A percentile compares a stretch with the other conserved stretches of the same genome.
These are phyloP conservation scores for Musa balbisiana DNA, from an alignment of 202 grass and related monocot genomes.

Conservation along the genomic window DNA sequence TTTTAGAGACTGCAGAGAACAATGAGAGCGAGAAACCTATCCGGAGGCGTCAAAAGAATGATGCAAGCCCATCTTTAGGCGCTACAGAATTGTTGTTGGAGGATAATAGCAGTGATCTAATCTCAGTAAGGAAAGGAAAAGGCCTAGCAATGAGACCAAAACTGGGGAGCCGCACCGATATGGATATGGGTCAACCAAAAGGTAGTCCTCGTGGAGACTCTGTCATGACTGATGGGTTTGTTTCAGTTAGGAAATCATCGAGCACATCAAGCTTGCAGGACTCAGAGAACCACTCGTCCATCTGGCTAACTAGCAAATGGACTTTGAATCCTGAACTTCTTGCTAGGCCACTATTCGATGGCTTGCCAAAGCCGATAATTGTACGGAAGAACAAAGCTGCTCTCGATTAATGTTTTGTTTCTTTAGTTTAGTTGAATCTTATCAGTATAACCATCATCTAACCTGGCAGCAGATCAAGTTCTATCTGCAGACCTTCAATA, in stretches of 20 bases:
- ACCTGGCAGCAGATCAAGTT: neutral
- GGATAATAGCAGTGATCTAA: conserved; percentile 35
- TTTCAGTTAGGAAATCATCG: conserved; percentile 67
- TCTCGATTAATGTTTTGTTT: neutral
- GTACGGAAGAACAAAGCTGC: conserved; percentile 11
- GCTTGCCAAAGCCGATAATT: conserved; percentile 14
- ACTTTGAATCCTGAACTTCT: conserved; percentile 13
- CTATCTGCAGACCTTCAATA: neutral
- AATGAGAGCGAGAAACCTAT: conserved; percentile 27
- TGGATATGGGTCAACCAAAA: conserved; percentile 48
- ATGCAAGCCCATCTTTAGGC: conserved; percentile 4
- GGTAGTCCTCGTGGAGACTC: conserved; percentile 37
- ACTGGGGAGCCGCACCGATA: conserved; percentile 35
- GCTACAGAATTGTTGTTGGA: conserved; percentile 36
- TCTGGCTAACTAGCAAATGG: conserved; percentile 19
- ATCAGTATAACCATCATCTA: neutral
- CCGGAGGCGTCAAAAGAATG: conserved; percentile 34
- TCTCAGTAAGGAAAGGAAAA: conserved; percentile 47
- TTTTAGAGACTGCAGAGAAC: conserved; percentile 16
- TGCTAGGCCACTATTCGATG: conserved; percentile 21
- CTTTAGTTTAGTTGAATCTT: neutral
- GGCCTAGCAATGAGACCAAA: conserved; percentile 62
- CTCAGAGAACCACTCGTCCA: conserved; percentile 39
- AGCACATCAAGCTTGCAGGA: conserved; percentile 90
- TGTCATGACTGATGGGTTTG: conserved; percentile 33